Conservation (phyloP, 2,329 filamentous ascomycete species). For the Exophiala mesophila region DNA sequence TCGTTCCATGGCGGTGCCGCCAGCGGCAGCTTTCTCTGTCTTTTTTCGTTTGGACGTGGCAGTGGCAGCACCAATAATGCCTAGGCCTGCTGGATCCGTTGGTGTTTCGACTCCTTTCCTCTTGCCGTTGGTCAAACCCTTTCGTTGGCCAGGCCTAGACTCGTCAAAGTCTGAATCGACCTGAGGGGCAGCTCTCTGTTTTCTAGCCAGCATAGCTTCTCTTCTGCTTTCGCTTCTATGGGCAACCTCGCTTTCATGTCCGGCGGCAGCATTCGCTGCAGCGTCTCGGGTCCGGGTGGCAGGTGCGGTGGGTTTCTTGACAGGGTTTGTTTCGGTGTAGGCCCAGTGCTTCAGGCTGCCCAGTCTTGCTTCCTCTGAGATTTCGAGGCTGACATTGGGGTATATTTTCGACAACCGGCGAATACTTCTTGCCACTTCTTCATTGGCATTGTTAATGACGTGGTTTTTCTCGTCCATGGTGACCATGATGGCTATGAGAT, state of each 20-base stretch:
- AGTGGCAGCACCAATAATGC: conserved; percentile 55
- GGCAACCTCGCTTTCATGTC: conserved; percentile 76
- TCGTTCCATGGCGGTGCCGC: conserved; percentile 56
- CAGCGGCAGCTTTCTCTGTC: conserved; percentile 34
- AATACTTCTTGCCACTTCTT: conserved; percentile 80
- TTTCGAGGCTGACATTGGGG: conserved; percentile 78
- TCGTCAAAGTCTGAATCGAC: conserved; percentile 80
- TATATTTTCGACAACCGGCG: conserved; percentile 80
- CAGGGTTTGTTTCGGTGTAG: conserved; percentile 76
- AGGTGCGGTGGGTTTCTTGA: conserved; percentile 46
- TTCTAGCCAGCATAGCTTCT: conserved; percentile 64
- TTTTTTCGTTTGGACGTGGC: conserved; percentile 68
- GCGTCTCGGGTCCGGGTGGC: conserved; percentile 57
- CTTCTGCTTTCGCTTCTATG: conserved; percentile 79
- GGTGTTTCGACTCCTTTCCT: conserved; percentile 55
- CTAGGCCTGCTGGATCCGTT: conserved; percentile 51
- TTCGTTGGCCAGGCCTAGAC: conserved; percentile 35
- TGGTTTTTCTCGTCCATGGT: conserved; percentile 97
- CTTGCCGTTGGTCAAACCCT: conserved; percentile 62
- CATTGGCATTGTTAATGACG: conserved; percentile 86
- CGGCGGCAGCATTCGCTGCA: conserved; percentile 47
- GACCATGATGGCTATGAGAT: conserved; percentile 77
- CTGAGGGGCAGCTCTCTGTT: conserved; percentile 49
- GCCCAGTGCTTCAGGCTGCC: conserved; percentile 94
- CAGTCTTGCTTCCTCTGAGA: conserved; percentile 90